Base-by-base conservation (phyloP, 495 filamentous ascomycete genomes). In the Bathelium albidoporum region DNA sequence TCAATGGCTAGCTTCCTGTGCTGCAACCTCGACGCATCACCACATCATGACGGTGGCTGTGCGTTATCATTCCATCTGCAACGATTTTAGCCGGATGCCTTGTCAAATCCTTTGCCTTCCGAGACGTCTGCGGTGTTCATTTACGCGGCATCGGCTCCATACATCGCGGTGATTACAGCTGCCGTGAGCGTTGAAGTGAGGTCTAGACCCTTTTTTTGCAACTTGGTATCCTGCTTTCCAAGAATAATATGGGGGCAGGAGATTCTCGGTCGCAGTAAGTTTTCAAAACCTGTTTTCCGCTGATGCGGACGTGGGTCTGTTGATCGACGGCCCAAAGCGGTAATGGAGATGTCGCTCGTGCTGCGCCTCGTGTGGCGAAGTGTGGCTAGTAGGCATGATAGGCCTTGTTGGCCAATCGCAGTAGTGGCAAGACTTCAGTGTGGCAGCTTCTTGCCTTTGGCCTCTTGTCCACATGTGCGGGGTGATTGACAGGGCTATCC, bases 281-380 rank as follows among this genome's bases (percentile, higher is more conserved):
- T 39, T 39, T 39, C 34, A 55, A 55, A 55, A 55, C 49, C 49
- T 26, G 49, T 55, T 55, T 55, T 55, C 22, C 49, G 49, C 24
- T 55, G 22, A 24, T 28, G 16, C 49, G 22, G 49, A 5, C 9
- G 5, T 9, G 24, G 22, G 10, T 0, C 12, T 9, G 5, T 29
- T 20, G 9, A n/a, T 14, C 43, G n/a, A 11, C n/a, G 9, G 11
- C 24, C 24, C 24, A 26, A 55, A 29, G 22, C 49, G 24, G 20
- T 9, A 11, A 55, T 29, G 24, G 29, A 28, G 5, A 10, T 55
- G 49, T 55, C 49, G 49, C 26, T 55, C 24, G 12, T 49, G 24
- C 49, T 55, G 49, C 49, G 49, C 49, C 49, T 55, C 49, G 29
- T 55, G 49, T 55, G 49, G 49, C 49, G 29, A 55, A 55, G 7